Evolutionary conservation across 2,329 filamentous ascomycete genomes (phyloP).

Genomic region (Cordyceps pruinosa): DNA sequence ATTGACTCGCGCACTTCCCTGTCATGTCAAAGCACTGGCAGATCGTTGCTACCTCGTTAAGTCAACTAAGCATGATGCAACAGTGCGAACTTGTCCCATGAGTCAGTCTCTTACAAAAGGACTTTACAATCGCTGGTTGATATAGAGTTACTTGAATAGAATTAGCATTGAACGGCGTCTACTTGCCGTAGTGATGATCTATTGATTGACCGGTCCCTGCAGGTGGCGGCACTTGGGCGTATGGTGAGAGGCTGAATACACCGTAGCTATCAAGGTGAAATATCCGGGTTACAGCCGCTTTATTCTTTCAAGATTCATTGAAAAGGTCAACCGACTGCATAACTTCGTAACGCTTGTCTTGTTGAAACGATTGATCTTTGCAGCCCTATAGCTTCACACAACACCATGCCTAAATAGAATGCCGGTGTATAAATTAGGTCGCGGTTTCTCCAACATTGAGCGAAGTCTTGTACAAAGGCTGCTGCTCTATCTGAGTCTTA

Average conservation of each 20-base stretch:
- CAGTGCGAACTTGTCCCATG: neutral
- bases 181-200: too few species aligned
- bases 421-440: too few species aligned
- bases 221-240: neutral
- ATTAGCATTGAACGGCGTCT: neutral
- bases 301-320: too few species aligned
- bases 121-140: neutral
- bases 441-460: too few species aligned
- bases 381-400: too few species aligned
- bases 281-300: too few species aligned
- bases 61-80: neutral
- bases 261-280: neutral
- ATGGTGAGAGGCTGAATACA: neutral
- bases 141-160: neutral
- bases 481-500: too few species aligned
- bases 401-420: too few species aligned
- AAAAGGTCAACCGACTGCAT: too few species aligned
- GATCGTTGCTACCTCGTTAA: neutral
- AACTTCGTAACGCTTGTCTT: too few species aligned
- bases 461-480: too few species aligned
- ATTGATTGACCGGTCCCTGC: neutral
- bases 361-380: too few species aligned
- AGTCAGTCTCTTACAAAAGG: neutral
- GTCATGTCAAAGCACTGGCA: neutral
- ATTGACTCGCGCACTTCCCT: neutral